A percentile compares a stretch with the other conserved stretches of the same genome.
Conservation (phyloP, 202 grass and related monocot species). For the Saccharum hybrid region DNA sequence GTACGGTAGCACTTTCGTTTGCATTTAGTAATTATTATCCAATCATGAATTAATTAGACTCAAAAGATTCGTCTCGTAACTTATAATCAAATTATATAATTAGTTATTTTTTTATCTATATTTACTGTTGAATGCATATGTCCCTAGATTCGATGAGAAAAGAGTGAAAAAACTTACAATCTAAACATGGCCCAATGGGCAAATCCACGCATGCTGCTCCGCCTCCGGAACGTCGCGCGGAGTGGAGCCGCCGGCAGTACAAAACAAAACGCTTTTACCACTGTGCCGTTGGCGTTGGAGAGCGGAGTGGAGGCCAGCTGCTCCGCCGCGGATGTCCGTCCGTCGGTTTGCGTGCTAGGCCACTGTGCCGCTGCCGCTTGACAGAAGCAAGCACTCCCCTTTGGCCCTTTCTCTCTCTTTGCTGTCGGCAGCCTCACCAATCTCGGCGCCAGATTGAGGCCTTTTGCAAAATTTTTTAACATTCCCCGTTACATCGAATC, state of each 20-base stretch:
- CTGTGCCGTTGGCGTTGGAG: background rate
- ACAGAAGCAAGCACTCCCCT: background rate
- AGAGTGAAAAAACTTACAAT: too few species aligned
- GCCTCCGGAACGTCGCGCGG: background rate
- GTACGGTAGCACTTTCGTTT: too few species aligned
- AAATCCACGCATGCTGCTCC: background rate
- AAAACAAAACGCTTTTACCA: background rate
- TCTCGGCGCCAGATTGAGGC: background rate
- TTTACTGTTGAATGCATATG: too few species aligned
- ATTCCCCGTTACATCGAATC: too few species aligned
- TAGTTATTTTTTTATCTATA: too few species aligned
- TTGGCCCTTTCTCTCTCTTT: too few species aligned
- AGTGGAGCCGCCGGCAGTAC: background rate
- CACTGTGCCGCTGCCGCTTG: background rate
- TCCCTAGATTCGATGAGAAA: too few species aligned
- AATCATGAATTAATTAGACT: too few species aligned
- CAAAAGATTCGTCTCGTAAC: too few species aligned
- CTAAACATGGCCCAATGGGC: background rate
- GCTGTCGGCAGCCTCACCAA: slow-evolving; percentile 4
- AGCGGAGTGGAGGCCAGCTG: background rate
- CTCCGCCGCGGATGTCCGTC: background rate
- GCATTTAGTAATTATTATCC: too few species aligned
- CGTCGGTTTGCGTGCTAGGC: background rate
- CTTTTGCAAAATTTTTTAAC: too few species aligned
- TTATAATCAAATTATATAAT: too few species aligned